Evolutionary conservation across 805 yeast genomes (phyloP).

Genomic region (Helenozyma baotianmanensis): DNA sequence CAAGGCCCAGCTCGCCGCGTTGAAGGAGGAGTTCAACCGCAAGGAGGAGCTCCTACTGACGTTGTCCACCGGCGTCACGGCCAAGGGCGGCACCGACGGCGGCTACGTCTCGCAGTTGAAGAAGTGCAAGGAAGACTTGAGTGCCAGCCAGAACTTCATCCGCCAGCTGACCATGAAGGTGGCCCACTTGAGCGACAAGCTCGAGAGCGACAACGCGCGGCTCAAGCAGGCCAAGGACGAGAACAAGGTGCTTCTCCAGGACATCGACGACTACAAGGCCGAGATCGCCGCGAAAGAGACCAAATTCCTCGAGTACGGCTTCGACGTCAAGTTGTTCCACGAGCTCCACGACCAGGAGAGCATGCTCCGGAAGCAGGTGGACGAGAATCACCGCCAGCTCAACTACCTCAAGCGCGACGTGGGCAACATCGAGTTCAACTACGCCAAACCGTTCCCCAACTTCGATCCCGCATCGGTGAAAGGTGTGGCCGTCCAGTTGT

Average conservation of each 20-base stretch:
- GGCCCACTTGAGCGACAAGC: slow-evolving; percentile 51
- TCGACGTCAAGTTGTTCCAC: slow-evolving; percentile 42
- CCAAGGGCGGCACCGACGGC: slow-evolving; percentile 67
- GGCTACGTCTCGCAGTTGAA: slow-evolving; percentile 75
- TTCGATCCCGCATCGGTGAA: slow-evolving; percentile 63
- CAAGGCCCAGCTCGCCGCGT: slow-evolving; percentile 38
- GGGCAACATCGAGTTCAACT: slow-evolving; percentile 72
- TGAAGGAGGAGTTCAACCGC: slow-evolving; percentile 46
- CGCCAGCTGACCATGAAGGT: slow-evolving; percentile 59
- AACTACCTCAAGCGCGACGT: slow-evolving; percentile 58
- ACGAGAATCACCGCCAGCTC: slow-evolving; percentile 39
- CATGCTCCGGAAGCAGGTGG: slow-evolving; percentile 14
- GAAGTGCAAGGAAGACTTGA: slow-evolving; percentile 52
- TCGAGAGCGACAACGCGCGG: slow-evolving; percentile 44
- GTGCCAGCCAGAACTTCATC: slow-evolving; percentile 49
- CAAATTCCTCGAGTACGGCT: slow-evolving; percentile 52
- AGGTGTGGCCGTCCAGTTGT: slow-evolving; percentile 88
- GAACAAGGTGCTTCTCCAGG: slow-evolving; percentile 34
- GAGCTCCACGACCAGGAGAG: slow-evolving; percentile 45
- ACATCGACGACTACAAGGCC: slow-evolving; percentile 39
- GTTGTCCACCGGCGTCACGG: slow-evolving; percentile 83
- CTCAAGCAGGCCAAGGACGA: slow-evolving; percentile 51
- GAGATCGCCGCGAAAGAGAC: slow-evolving; percentile 35
- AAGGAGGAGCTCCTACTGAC: slow-evolving; percentile 81
- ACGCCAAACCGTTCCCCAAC: slow-evolving; percentile 56